Evolutionary conservation across 23 red algal genomes (phyloP), one percentile per base, ranked within the genome.

Genomic region (Porphyridium purpureum): DNA sequence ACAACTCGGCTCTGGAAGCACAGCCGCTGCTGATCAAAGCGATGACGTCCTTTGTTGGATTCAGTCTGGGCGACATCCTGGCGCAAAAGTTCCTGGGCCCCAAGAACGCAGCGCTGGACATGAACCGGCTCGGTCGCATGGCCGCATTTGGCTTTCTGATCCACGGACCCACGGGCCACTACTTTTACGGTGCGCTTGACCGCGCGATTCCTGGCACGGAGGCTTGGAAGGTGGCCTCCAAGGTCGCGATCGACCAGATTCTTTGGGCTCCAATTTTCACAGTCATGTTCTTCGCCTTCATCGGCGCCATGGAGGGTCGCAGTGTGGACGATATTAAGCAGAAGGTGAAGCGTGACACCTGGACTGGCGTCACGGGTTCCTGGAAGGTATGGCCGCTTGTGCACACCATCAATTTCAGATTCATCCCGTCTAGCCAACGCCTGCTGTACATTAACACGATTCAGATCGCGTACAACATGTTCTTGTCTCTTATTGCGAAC

Each of bases 341-440:
- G 21, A 94, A 94, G 49, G 57, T 94, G 33, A 59, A 62, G 36
- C 66, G 73, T 33, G 86, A 94, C 32, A 79, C 73, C 35, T 72
- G 67, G 52, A 83, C 67, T 4, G 86, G 72, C 2, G 72, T 94
- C 9, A 69, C 59, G n/a, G 72, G 76, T 25, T 83, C 76, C 28
- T 94, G 86, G 86, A 82, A 81, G 76, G 84, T 93, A 42, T 94
- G 88, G 88, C 88, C 88, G 24, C n/a, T 94, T 38, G 88, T 70
- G 26, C 88, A 94, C 50, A 71, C 78, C 23, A 84, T 94, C 67
- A 85, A 85, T 33, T 94, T 85, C 51, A 49, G 78, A 1, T 79
- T 94, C 25, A 57, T 94, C 40, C 88, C 88, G 20, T 66, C 76
- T 31, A 47, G 66, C 27, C 88, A 85, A 57, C 75, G 88, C 55